Conservation (phyloP, 2,329 filamentous ascomycete genomes). For the Graphilbum ipis-grandicollis region DNA sequence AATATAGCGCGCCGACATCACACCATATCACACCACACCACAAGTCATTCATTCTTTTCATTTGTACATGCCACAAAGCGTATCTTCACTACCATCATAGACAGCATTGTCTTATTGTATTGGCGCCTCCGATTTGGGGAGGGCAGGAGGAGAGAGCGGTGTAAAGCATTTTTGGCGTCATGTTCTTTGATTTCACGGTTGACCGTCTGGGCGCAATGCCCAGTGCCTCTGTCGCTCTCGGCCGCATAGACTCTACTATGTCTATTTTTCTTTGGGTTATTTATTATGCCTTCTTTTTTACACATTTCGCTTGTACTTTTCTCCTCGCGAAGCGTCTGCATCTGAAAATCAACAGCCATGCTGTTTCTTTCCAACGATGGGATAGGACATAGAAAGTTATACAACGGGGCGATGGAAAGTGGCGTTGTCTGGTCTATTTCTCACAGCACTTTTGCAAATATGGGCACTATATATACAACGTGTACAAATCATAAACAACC, state of each 20-base stretch:
- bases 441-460: neutral
- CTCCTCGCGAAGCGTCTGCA: constrained; percentile 1
- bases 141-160: no score
- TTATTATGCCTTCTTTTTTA: neutral
- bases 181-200: neutral
- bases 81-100: neutral
- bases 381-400: constrained; percentile 6
- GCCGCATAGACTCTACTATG: no score
- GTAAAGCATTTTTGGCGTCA: constrained; percentile 14
- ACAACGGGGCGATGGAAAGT: constrained; percentile 3
- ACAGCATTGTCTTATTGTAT: no score
- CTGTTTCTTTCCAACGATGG: neutral
- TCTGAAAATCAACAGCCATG: neutral
- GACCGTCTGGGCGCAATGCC: no score
- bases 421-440: constrained; percentile 3
- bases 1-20: neutral
- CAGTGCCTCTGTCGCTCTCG: no score
- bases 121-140: no score
- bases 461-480: no score
- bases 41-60: neutral
- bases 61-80: neutral
- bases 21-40: no score
- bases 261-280: no score
- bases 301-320: neutral
- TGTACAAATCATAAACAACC: no score